Base-by-base conservation (phyloP, 257 asterid genomes). In the Dorcoceras hygrometricum region DNA sequence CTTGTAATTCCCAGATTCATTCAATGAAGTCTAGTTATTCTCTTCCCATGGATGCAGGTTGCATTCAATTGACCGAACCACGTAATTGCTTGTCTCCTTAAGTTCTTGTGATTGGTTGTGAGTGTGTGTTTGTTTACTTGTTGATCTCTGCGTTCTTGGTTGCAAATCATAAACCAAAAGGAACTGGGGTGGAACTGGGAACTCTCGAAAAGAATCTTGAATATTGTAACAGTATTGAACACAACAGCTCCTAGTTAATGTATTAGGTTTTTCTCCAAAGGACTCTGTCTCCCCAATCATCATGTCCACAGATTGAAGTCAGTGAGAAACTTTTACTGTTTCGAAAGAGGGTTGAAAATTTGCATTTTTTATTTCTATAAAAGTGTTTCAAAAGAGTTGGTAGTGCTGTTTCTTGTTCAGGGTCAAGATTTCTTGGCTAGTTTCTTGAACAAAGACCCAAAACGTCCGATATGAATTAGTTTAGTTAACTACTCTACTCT, bases 401-500 rank as follows among this genome's bases (percentile, higher is more conserved):
- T 70, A 29, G 36, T 5, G 4, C 23, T 57, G 24, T 24, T 9
- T 46, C 69, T 3, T 62, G 50, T 31, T 23, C 24, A 39, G 27
- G 4, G 57, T 65, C 76, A 57, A 70, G 3, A 9, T 24, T 57
- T 65, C 65, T 68, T 26, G 4, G 19, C 46, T 34, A 50, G 51
- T 72, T 65, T 48, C 36, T 24, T 1, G 11, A 69, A 67, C 78
- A 61, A 54, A 68, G 61, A 66, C 62, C 23, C 27, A n/a, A 59
- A 56, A 27, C 43, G 23, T 68, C 71, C 69, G 53, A 51, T 31
- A 51, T 57, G 2, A 24, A 67, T 73, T 64, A 64, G 79, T 19
- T 56, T 11, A 43, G 51, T 43, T 14, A 80, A 59, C 82, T 24
- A 59, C 68, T 59, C 57, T 56, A 65, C 5, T 59, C 28, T 22